These are phyloP conservation scores for Pseudogymnoascus verrucosus DNA, from an alignment of 2,329 filamentous ascomycete species.

Conservation along the genomic window DNA sequence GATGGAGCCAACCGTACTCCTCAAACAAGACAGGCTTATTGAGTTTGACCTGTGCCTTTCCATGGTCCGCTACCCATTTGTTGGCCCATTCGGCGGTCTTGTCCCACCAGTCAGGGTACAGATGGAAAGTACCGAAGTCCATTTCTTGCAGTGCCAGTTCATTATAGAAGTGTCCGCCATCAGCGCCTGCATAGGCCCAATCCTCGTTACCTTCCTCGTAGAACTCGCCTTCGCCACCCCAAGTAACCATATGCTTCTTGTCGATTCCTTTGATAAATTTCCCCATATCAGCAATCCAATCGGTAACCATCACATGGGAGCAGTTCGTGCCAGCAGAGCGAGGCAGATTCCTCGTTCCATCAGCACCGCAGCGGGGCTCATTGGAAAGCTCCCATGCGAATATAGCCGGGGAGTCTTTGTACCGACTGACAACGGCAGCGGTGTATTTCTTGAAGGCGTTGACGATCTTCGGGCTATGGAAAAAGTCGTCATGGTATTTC, in stretches of 20 bases:
- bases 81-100: slow-evolving; percentile 45
- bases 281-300: slow-evolving; percentile 47
- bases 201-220: slow-evolving; percentile 32
- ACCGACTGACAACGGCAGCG: slow-evolving; percentile 40
- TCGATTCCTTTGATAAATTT: slow-evolving; percentile 46
- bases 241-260: slow-evolving; percentile 44
- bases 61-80: slow-evolving; percentile 49
- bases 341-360: slow-evolving; percentile 38
- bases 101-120: slow-evolving; percentile 48
- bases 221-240: slow-evolving; percentile 40
- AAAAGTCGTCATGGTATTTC: slow-evolving; percentile 32
- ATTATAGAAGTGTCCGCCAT: slow-evolving; percentile 46
- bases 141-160: slow-evolving; percentile 40
- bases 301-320: slow-evolving; percentile 35
- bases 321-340: slow-evolving; percentile 29
- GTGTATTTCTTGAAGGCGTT: slow-evolving; percentile 33
- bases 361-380: slow-evolving; percentile 27
- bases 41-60: slow-evolving; percentile 32
- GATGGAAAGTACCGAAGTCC: slow-evolving; percentile 48
- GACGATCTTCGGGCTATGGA: slow-evolving; percentile 40
- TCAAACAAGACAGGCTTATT: slow-evolving; percentile 48
- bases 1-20: slow-evolving; percentile 47
- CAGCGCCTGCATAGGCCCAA: slow-evolving; percentile 38
- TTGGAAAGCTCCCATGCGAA: slow-evolving; percentile 50
- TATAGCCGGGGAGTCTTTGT: slow-evolving; percentile 39